Conservation (phyloP, 2,329 filamentous ascomycete species). For the Chrysoporthe puriensis region DNA sequence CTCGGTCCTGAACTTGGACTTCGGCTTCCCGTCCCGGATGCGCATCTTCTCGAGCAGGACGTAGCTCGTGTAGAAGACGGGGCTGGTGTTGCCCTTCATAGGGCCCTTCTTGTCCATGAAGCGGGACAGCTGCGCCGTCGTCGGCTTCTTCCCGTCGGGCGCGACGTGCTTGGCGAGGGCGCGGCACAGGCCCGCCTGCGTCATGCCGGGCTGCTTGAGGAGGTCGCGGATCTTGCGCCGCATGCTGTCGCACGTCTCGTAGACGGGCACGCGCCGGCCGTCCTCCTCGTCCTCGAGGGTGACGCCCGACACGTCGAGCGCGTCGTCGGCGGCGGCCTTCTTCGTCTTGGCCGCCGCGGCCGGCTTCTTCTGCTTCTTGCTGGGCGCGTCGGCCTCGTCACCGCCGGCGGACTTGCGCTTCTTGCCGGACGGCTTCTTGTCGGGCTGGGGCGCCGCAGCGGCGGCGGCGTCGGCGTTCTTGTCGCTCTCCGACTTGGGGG, state of each 20-base stretch:
- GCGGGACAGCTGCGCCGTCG: constrained; percentile 43
- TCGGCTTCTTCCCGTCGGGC: constrained; percentile 42
- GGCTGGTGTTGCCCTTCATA: constrained; percentile 47
- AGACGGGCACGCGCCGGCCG: constrained; percentile 48
- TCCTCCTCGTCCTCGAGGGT: constrained; percentile 48
- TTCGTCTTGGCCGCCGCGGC: constrained; percentile 5
- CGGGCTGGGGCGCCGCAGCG: no score
- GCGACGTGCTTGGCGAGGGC: constrained; percentile 46
- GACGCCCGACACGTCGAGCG: constrained; percentile 38
- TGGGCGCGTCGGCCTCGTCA: neutral
- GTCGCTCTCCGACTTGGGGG: no score
- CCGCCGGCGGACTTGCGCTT: neutral
- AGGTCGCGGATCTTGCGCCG: constrained; percentile 58
- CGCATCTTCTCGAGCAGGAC: constrained; percentile 64
- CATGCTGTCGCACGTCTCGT: constrained; percentile 61
- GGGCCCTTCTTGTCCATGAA: constrained; percentile 56
- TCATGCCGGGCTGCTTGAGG: constrained; percentile 50
- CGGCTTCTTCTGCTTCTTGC: neutral
- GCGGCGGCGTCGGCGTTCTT: no score
- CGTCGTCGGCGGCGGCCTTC: constrained; percentile 1
- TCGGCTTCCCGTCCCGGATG: constrained; percentile 54
- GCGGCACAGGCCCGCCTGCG: constrained; percentile 53
- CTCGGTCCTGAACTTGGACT: constrained; percentile 51
- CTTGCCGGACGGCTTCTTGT: neutral
- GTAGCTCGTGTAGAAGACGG: constrained; percentile 58